Evolutionary conservation across 139 green algal species (phyloP).

Genomic region (Mychonastes homosphaera): DNA sequence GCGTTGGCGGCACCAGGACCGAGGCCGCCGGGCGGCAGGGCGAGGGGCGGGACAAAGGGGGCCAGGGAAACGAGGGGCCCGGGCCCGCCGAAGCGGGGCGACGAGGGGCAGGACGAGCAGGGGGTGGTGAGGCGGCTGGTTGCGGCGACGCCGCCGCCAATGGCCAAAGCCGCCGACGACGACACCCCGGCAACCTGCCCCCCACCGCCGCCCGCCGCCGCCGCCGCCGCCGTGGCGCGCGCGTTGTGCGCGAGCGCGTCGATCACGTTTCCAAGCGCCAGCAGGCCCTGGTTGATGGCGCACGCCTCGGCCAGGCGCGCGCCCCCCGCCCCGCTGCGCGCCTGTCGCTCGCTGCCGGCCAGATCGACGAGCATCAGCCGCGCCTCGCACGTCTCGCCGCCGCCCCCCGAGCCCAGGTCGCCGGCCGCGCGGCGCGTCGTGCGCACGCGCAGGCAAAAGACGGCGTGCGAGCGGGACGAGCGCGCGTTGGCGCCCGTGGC

Average conservation of each 20-base stretch:
- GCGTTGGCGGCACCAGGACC: background rate
- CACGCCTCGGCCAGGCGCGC: conserved; percentile 12
- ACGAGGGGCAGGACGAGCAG: background rate
- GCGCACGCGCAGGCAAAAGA: conserved; percentile 70
- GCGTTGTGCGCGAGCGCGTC: conserved; percentile 7
- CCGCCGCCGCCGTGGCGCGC: background rate
- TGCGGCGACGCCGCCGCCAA: background rate
- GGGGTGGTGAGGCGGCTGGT: too few relatives aligned
- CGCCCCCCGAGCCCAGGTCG: background rate
- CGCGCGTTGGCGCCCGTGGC: conserved; percentile 67
- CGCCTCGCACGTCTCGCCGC: background rate
- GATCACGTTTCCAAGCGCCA: conserved; percentile 27
- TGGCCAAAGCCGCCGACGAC: background rate
- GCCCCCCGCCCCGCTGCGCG: conserved; percentile 7
- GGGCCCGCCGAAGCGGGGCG: too few relatives aligned
- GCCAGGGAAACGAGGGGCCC: background rate
- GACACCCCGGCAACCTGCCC: background rate
- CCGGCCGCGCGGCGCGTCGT: background rate
- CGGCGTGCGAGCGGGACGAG: conserved; percentile 56
- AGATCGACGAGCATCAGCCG: conserved; percentile 31
- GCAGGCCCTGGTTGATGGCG: conserved; percentile 32
- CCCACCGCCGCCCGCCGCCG: background rate
- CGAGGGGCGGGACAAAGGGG: background rate
- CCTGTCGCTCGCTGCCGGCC: conserved; percentile 23
- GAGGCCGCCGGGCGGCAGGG: background rate